phyloP scores from a whole-genome alignment of 1,139 yeast genomes.

The Zygoascus sp. region DNA sequence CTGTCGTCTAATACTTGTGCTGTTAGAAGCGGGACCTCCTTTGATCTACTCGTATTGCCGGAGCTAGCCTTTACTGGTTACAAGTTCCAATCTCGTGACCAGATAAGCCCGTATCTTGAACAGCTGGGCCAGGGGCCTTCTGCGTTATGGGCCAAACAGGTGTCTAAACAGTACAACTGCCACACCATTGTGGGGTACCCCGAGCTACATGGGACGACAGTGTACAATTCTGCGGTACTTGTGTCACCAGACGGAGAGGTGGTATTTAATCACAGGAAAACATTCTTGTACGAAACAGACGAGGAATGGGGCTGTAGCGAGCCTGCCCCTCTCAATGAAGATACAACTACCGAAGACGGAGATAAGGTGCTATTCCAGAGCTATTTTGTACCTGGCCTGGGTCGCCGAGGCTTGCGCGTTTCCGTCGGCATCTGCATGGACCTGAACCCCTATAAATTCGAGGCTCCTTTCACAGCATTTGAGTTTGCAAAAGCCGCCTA shows the following conservation, averaged over 20 bases:
- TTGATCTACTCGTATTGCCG: conserved; percentile 64
- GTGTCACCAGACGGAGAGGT: conserved; percentile 55
- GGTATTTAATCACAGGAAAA: conserved; percentile 67
- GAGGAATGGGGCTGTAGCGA: conserved; percentile 77
- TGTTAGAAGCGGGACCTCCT: not conserved
- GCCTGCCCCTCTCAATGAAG: conserved; percentile 31
- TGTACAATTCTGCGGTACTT: conserved; percentile 71
- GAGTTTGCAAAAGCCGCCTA: conserved; percentile 63
- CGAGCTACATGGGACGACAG: conserved; percentile 42
- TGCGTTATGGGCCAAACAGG: conserved; percentile 51
- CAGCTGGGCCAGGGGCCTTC: conserved; percentile 42
- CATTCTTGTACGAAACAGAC: conserved; percentile 75
- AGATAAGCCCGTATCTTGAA: conserved; percentile 63
- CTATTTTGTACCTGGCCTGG: not conserved
- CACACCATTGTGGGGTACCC: conserved; percentile 83
- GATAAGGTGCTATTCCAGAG: not conserved
- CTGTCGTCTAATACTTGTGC: too few species aligned
- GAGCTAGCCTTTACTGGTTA: conserved; percentile 87
- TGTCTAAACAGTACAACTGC: conserved; percentile 52
- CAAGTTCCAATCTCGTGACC: conserved; percentile 50
- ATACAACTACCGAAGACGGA: not conserved
- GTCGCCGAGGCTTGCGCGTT: conserved; percentile 31
- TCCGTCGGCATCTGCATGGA: conserved; percentile 95
- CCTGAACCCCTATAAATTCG: conserved; percentile 77
- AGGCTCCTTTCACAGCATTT: conserved; percentile 68